Evolutionary conservation across 225 moss, liverwort and hornwort genomes (phyloP), one percentile per base, ranked within the genome.

Genomic region (Ulota crispa): DNA sequence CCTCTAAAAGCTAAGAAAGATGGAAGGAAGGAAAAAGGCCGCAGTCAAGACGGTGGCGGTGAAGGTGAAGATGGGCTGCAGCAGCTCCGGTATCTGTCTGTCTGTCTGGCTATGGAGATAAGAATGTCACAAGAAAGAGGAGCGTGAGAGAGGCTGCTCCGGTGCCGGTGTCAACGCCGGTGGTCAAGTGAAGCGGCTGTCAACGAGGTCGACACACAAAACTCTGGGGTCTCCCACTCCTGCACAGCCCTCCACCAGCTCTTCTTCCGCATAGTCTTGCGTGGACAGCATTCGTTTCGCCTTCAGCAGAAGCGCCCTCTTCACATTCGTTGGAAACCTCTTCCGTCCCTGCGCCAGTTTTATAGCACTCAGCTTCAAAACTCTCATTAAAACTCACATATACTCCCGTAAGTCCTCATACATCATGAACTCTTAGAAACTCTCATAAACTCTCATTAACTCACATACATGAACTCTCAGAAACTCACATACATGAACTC

Each of bases 141-240:
- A 34, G 34, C 5, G 64, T 60, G 47, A 37, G 30, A 56, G 32
- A 32, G 21, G n/a, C n/a, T 36, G 11, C 26, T 7, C 8, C 4
- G 1, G 20, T 5, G 4, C 34, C 5, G 34, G 4, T 41, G 41
- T 41, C 9, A 60, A 5, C 26, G 59, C 39, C 23, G 45, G 78
- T 32, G 42, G 32, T 80, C 45, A 84, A 70, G 72, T 80, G 60
- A 72, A 12, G 81, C 78, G 81, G 24, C 60, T 13, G 61, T 85
- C 85, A 76, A 79, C 60, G 72, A 80, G 21, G 66, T 79, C 61
- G 76, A 86, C 83, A 73, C 88, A 89, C 75, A 89, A 53, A 52
- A 69, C 73, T 34, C 56, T n/a, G 4, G 77, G 80, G 37, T 89
- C 80, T 0, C 88, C 86, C 30, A 81, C 59, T 27, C 86, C 88